Evolutionary conservation across 2,329 filamentous ascomycete genomes (phyloP), one percentile per base, ranked within the genome.

Genomic region (Xylariaceae sp.): DNA sequence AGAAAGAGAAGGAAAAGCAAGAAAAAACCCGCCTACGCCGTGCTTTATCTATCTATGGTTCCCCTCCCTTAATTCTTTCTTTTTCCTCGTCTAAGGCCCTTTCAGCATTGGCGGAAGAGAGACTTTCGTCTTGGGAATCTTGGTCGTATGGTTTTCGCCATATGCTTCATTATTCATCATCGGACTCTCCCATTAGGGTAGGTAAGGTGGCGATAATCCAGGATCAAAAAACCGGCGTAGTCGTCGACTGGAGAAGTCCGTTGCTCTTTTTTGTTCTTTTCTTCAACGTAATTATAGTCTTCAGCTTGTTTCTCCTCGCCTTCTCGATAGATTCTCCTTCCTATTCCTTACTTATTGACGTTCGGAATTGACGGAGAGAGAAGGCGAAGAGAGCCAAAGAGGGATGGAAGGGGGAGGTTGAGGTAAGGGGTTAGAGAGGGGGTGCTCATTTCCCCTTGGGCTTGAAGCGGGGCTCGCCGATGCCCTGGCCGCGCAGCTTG

Each of bases 401-500:
- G 34, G 37, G 18, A 35, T 23, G n/a, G 51, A 17, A 3, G 23
- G 23, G 30, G 15, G 51, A 34, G 4, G 23, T 17, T 3, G 30
- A 10, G 15, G 11, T 17, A 10, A 9, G 11, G 18, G 30, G 13
- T n/a, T 34, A n/a, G 47, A 3, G 37, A 42, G 48, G 17, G 34
- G 17, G 23, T 6, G 10, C 34, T 59, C 63, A 68, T 55, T 85
- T 86, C 80, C 89, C 90, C 82, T 89, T 91, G 66, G 86, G 80
- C 61, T 80, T 84, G 74, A 94, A 89, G 78, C 88, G 89, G 69
- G 91, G 89, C 74, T 86, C 81, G 64, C 92, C 93, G 74, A 97
- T 94, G 77, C 93, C 90, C 71, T 79, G 80, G 60, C 94, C 91
- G 67, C 92, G 83, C 71, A 97, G 82, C 80, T 96, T 91, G 71